A percentile compares a stretch with the other conserved stretches of the same genome.
Conservation (phyloP, 75 land plant genomes). For the Gnetum montanum region DNA sequence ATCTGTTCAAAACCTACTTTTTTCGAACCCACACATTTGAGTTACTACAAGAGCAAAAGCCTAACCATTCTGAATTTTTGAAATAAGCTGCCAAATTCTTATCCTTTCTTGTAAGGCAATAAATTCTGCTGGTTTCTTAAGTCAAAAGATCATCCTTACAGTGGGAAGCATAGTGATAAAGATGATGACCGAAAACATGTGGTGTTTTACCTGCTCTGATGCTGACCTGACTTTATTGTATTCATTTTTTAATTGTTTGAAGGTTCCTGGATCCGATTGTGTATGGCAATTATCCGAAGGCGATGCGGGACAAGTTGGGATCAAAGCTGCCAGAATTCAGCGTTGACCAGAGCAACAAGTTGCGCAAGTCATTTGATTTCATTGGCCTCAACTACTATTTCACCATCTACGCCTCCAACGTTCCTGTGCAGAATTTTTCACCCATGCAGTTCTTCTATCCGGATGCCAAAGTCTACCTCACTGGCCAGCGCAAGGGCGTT, state of each 20-base stretch:
- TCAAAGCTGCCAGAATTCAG: constrained; percentile 16
- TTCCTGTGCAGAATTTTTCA: not conserved
- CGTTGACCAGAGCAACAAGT: not conserved
- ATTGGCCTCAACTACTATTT: constrained; percentile 62
- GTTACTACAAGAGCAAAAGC: too few species aligned
- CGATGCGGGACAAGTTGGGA: constrained; percentile 21
- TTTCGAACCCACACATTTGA: too few species aligned
- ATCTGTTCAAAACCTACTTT: too few species aligned
- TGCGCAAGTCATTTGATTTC: constrained; percentile 38
- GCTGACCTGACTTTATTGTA: constrained; percentile 6
- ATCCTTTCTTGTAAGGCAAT: constrained; percentile 8
- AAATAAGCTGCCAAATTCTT: too few species aligned
- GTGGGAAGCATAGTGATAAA: too few species aligned
- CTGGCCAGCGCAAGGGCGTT: not conserved
- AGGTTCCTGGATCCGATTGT: constrained; percentile 42
- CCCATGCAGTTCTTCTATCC: not conserved
- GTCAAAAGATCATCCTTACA: constrained; percentile 27
- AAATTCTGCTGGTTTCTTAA: constrained; percentile 33
- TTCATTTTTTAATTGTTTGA: not conserved
- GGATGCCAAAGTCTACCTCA: constrained; percentile 1
- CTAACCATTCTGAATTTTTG: too few species aligned
- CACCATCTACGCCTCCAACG: constrained; percentile 23
- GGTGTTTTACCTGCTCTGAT: constrained; percentile 2
- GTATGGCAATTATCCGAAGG: constrained; percentile 29
- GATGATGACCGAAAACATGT: constrained; percentile 44